Conservation (phyloP, 1,284 basidiomycete genomes). For the Trichosporon sp. region DNA sequence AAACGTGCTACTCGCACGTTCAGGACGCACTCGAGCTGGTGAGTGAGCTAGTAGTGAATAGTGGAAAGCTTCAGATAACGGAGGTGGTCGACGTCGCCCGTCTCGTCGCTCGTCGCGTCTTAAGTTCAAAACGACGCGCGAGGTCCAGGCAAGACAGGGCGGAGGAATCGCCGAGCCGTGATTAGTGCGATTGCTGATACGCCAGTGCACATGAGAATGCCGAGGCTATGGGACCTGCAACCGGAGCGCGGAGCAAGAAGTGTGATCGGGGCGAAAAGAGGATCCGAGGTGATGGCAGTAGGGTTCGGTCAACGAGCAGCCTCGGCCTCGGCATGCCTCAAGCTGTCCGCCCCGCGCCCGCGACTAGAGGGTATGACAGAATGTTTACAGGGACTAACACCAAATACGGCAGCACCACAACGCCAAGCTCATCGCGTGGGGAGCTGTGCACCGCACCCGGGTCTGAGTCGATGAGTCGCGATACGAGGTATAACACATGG, state of each 20-base stretch:
- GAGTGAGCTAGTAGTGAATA: not conserved
- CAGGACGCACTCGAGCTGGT: not conserved
- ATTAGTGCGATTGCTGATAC: not conserved
- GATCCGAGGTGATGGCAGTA: not conserved
- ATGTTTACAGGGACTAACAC: too few species aligned
- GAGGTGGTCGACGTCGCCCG: not conserved
- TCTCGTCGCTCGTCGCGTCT: not conserved
- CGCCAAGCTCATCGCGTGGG: too few species aligned
- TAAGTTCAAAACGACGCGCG: not conserved
- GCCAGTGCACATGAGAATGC: not conserved
- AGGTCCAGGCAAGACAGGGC: not conserved
- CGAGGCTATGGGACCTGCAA: too few species aligned
- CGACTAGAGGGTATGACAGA: not conserved
- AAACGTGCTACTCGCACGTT: not conserved
- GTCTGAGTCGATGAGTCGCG: too few species aligned
- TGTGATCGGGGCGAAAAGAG: not conserved
- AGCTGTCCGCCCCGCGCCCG: not conserved
- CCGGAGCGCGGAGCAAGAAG: not conserved
- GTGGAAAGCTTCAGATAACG: not conserved
- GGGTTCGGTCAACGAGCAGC: not conserved
- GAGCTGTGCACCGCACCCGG: too few species aligned
- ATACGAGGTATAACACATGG: too few species aligned
- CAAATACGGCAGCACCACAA: too few species aligned
- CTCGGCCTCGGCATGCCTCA: not conserved
- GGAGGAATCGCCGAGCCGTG: not conserved